Conservation (phyloP, 305 asterid species). For the Fraxinus ornus region DNA sequence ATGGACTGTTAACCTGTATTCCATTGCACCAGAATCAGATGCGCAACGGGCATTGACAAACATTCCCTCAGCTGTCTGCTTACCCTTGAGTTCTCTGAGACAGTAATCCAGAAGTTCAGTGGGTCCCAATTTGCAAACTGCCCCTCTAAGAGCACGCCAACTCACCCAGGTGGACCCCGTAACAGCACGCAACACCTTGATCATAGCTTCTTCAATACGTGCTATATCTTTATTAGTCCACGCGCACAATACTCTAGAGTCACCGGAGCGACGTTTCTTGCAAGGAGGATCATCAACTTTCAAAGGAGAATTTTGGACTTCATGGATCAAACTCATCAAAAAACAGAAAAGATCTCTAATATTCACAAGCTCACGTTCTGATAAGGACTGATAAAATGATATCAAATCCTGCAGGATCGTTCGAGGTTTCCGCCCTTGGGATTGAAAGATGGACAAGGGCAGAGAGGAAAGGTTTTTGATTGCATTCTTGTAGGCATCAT, state of each 20-base stretch:
- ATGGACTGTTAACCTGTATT: constrained; percentile 56
- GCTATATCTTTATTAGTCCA: constrained; percentile 62
- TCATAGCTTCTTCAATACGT: constrained; percentile 84
- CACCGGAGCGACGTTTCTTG: constrained; percentile 49
- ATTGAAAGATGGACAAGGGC: constrained; percentile 59
- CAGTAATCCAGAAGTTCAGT: constrained; percentile 91
- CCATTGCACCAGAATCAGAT: constrained; percentile 76
- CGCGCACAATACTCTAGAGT: constrained; percentile 59
- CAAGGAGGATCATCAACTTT: constrained; percentile 35
- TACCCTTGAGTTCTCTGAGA: constrained; percentile 80
- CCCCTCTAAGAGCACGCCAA: constrained; percentile 91
- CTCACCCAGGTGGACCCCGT: constrained; percentile 89
- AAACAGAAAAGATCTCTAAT: constrained; percentile 68
- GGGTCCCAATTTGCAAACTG: constrained; percentile 74
- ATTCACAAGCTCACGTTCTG: constrained; percentile 70
- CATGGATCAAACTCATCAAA: constrained; percentile 61
- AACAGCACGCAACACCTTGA: constrained; percentile 80
- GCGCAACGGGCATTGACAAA: constrained; percentile 57
- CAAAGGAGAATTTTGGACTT: constrained; percentile 34
- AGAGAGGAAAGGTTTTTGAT: constrained; percentile 56
- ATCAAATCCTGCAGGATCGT: constrained; percentile 74
- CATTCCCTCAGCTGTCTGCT: constrained; percentile 75
- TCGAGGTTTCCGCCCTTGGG: constrained; percentile 82
- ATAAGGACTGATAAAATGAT: constrained; percentile 74
- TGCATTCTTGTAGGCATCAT: constrained; percentile 57